Evolutionary conservation across 345 rosid species (phyloP).

Genomic region (Pseudoturritis turrita): DNA sequence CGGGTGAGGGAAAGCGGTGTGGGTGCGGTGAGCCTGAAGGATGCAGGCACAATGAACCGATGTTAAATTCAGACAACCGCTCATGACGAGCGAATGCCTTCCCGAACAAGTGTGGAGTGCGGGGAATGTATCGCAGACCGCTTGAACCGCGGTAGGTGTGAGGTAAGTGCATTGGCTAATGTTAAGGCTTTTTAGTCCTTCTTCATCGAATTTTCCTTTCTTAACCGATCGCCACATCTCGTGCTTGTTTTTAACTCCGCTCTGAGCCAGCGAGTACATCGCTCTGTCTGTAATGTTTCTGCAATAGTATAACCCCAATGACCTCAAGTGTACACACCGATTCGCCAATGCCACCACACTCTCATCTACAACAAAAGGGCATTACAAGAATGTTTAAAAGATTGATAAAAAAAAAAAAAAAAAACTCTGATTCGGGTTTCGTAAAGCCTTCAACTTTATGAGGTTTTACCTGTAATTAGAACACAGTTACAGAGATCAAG

Average conservation of each 20-base stretch:
- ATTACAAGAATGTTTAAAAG: background rate
- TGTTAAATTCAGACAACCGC: constrained; percentile 80
- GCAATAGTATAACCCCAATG: constrained; percentile 85
- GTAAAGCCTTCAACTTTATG: background rate
- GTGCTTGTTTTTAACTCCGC: constrained; percentile 63
- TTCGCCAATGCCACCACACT: constrained; percentile 88
- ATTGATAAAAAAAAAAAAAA: background rate
- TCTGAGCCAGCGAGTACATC: constrained; percentile 72
- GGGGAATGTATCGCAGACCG: constrained; percentile 87
- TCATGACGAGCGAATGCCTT: constrained; percentile 91
- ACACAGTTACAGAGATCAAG: constrained; percentile 84
- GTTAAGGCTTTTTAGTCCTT: constrained; percentile 81
- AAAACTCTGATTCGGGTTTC: background rate
- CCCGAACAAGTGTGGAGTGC: constrained; percentile 94
- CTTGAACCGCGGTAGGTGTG: constrained; percentile 92
- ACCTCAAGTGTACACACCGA: constrained; percentile 65
- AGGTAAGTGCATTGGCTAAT: constrained; percentile 98
- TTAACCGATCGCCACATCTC: constrained; percentile 50
- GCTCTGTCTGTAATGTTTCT: constrained; percentile 85
- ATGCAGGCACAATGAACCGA: constrained; percentile 94
- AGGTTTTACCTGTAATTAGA: constrained; percentile 63
- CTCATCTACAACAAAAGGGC: constrained; percentile 47
- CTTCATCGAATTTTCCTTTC: constrained; percentile 41
- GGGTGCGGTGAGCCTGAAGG: constrained; percentile 59
- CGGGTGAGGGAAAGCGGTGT: constrained; percentile 15